phyloP scores from a whole-genome alignment of 2,329 filamentous ascomycete genomes.

The Diaporthe citri region DNA sequence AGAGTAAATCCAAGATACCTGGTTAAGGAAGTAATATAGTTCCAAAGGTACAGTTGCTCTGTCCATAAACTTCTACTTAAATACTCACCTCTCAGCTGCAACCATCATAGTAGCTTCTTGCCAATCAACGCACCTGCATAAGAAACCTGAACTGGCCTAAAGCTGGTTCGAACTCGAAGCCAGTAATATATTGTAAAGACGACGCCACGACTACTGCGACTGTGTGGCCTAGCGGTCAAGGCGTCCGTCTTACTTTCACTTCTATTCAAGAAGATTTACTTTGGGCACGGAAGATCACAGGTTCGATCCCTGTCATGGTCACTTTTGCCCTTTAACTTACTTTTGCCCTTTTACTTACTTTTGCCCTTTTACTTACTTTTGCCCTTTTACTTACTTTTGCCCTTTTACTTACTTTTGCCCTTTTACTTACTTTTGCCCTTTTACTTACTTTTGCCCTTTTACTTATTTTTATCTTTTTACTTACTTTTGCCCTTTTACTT shows the following conservation, averaged over 20 bases:
- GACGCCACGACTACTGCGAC: too few relatives aligned
- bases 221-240: constrained; percentile 50
- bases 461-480: too few relatives aligned
- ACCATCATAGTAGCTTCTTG: too few relatives aligned
- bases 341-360: constrained; percentile 33
- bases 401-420: constrained; percentile 29
- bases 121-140: too few relatives aligned
- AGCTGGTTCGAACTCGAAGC: too few relatives aligned
- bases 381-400: constrained; percentile 29
- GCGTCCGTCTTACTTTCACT: constrained; percentile 50
- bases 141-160: too few relatives aligned
- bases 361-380: constrained; percentile 32
- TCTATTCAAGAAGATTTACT: not conserved
- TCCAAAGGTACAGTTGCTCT: too few relatives aligned
- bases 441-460: constrained; percentile 32
- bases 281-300: constrained; percentile 49
- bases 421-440: constrained; percentile 30
- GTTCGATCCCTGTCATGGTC: constrained; percentile 51
- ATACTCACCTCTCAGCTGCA: too few relatives aligned
- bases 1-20: too few relatives aligned
- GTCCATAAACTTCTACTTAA: too few relatives aligned
- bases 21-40: too few relatives aligned
- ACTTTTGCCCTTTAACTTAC: constrained; percentile 40
- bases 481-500: constrained; percentile 34
- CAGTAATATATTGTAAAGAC: too few relatives aligned